These are phyloP conservation scores for Tephrocybe sp. DNA, from an alignment of 768 basidiomycete species.

Conservation along the genomic window DNA sequence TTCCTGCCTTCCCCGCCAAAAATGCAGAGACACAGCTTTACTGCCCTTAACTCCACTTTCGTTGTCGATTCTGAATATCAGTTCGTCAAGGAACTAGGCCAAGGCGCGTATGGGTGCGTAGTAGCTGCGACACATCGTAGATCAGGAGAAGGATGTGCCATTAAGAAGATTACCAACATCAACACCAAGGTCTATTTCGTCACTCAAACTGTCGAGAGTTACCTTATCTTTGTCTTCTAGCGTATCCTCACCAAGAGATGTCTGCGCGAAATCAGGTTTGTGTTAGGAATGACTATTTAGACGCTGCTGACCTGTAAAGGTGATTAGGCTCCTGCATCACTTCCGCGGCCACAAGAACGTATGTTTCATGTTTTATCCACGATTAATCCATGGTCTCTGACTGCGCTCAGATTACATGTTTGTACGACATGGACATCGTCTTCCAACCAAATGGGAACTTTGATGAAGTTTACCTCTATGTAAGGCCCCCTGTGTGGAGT, in stretches of 20 bases:
- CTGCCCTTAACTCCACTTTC: slow-evolving; percentile 81
- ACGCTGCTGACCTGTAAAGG: slow-evolving; percentile 4
- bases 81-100: slow-evolving; percentile 96
- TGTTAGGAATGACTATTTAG: slow-evolving; percentile 5
- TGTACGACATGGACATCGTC: slow-evolving; percentile 99
- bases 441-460: slow-evolving; percentile 90
- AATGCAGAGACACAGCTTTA: slow-evolving; percentile 79
- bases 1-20: slow-evolving; percentile 6
- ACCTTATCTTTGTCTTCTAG: slow-evolving; percentile 32
- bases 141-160: slow-evolving; percentile 87
- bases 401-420: slow-evolving; percentile 75
- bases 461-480: slow-evolving; percentile 94
- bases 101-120: slow-evolving; percentile 93
- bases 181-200: slow-evolving; percentile 65
- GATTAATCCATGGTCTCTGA: slow-evolving; percentile 9
- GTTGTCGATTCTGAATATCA: slow-evolving; percentile 87
- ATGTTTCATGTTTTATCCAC: slow-evolving; percentile 20
- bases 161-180: slow-evolving; percentile 96
- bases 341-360: slow-evolving; percentile 99
- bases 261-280: slow-evolving; percentile 88
- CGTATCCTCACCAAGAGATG: slow-evolving; percentile 97
- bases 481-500: slow-evolving; percentile 32
- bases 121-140: slow-evolving; percentile 81
- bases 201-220: neutral
- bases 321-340: slow-evolving; percentile 81